phyloP scores from a whole-genome alignment of 257 asterid species.

The Capsicum pubescens region DNA sequence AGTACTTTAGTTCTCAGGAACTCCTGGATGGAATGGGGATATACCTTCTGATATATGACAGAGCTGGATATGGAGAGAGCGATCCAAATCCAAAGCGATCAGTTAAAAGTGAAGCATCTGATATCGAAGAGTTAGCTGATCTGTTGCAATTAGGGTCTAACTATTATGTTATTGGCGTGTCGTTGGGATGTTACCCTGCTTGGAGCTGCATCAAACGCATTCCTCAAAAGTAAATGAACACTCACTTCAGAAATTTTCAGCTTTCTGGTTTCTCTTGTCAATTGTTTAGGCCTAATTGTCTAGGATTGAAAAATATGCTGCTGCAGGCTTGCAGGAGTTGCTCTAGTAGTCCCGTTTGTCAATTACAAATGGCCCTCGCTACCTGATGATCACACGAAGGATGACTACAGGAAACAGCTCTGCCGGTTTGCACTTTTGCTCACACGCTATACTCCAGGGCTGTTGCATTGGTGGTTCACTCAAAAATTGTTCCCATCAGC shows the following conservation, averaged over 20 bases:
- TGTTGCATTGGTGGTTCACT: conserved; percentile 86
- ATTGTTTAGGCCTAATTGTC: neutral
- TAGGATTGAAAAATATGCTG: neutral
- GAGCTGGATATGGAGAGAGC: conserved; percentile 97
- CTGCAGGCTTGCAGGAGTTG: conserved; percentile 78
- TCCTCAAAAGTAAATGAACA: conserved; percentile 59
- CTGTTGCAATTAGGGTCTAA: conserved; percentile 66
- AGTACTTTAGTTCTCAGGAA: conserved; percentile 53
- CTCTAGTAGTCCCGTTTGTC: conserved; percentile 75
- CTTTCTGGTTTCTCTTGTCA: neutral
- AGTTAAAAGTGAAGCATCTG: conserved; percentile 78
- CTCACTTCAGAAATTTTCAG: conserved; percentile 17
- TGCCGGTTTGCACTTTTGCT: conserved; percentile 52
- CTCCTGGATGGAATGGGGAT: conserved; percentile 63
- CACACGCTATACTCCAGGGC: conserved; percentile 59
- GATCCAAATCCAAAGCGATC: conserved; percentile 83
- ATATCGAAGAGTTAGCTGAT: conserved; percentile 89
- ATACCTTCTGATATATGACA: conserved; percentile 67
- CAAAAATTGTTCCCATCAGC: conserved; percentile 86
- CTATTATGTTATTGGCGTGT: conserved; percentile 73
- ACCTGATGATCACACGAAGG: conserved; percentile 63
- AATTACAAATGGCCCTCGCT: conserved; percentile 88
- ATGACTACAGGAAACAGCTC: conserved; percentile 75
- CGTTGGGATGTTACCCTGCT: conserved; percentile 78
- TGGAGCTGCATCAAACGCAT: conserved; percentile 82